A percentile compares a stretch with the other conserved stretches of the same genome.
Conservation (phyloP, 2,329 filamentous ascomycete genomes). For the Chrysosporium keratinophilum region DNA sequence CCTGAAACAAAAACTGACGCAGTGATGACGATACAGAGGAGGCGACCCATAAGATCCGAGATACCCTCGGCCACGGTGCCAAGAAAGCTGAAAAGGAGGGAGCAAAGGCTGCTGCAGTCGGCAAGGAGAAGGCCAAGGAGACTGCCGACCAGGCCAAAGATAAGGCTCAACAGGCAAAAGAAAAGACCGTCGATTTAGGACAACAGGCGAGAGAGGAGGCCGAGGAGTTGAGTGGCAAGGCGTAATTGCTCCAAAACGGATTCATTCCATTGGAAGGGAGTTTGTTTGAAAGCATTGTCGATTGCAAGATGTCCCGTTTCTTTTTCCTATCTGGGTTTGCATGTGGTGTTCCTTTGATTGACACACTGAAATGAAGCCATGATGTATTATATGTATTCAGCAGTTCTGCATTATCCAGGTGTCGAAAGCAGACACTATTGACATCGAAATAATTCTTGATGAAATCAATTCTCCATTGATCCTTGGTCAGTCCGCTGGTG, state of each 20-base stretch:
- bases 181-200: slow-evolving; percentile 26
- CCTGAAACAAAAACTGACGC: background rate
- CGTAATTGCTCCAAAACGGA: slow-evolving; percentile 12
- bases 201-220: slow-evolving; percentile 23
- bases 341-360: background rate
- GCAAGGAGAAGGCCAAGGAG: slow-evolving; percentile 23
- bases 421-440: background rate
- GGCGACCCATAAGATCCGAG: slow-evolving; percentile 38
- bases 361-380: background rate
- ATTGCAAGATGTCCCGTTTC: background rate
- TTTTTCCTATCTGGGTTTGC: background rate
- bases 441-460: background rate
- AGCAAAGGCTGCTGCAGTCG: slow-evolving; percentile 27
- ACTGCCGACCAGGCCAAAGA: slow-evolving; percentile 22
- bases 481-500: slow-evolving; percentile 27
- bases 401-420: slow-evolving; percentile 2
- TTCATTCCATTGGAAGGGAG: background rate
- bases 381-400: slow-evolving; percentile 9
- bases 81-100: slow-evolving; percentile 32
- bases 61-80: slow-evolving; percentile 31
- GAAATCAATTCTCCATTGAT: background rate
- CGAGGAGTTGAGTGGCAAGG: slow-evolving; percentile 21
- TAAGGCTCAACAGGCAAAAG: slow-evolving; percentile 25
- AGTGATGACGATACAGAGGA: slow-evolving; percentile 35
- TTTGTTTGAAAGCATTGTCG: background rate